These are phyloP conservation scores for Gonium pectorale DNA, from an alignment of 139 green algal species.

Conservation along the genomic window DNA sequence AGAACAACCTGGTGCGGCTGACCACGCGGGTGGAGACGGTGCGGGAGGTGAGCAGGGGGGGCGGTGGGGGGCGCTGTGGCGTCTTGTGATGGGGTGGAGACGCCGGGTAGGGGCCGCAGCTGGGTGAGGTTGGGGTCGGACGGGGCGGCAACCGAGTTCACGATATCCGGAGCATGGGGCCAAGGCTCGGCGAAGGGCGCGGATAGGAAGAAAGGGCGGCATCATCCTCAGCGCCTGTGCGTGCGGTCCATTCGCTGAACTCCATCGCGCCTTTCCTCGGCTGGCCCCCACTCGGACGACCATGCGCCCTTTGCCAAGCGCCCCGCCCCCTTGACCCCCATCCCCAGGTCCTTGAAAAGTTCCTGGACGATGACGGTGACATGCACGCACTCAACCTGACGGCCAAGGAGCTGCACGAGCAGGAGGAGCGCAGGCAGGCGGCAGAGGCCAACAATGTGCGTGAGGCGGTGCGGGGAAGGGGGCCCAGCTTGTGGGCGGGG, in stretches of 20 bases:
- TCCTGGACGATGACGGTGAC: conserved; percentile 77
- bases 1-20: conserved; percentile 81
- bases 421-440: conserved; percentile 44
- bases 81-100: neutral
- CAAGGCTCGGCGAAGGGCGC: no score
- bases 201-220: no score
- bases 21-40: conserved; percentile 76
- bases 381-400: conserved; percentile 73
- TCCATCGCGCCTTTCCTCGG: no score
- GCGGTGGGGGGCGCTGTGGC: neutral
- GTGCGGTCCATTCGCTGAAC: no score
- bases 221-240: no score
- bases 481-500: neutral
- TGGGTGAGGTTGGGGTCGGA: neutral
- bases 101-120: neutral
- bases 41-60: conserved; percentile 33
- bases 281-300: no score
- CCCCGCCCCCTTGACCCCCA: neutral
- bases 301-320: neutral
- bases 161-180: no score
- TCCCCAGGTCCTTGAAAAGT: conserved; percentile 73
- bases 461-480: neutral
- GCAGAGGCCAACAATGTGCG: conserved; percentile 7
- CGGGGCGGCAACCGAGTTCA: no score
- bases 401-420: conserved; percentile 60